Evolutionary conservation across 805 yeast species (phyloP), one percentile per base, ranked within the genome.

Genomic region (Candida xyloterini): DNA sequence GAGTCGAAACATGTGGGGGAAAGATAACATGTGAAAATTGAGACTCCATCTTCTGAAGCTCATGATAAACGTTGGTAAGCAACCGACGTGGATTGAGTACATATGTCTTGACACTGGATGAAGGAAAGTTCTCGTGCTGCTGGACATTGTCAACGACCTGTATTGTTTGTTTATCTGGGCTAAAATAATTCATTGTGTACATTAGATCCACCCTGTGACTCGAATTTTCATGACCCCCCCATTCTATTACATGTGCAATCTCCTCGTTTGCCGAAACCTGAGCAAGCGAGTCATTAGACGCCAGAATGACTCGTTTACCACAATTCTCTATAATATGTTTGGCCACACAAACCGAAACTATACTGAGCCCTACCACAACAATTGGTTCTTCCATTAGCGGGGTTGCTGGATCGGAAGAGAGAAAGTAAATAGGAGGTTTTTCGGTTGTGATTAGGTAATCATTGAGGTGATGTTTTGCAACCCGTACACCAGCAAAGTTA

Each of bases 181-280:
- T 30, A 15, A 49, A 33, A 21, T 44, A 40, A 13, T 33, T 30
- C 15, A 47, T 27, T 6, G 48, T 46, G 30, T 39, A 35, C 20
- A 40, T 33, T 6, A 45, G 20, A 35, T 48, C 52, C 2, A 43
- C 21, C 7, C 31, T 22, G 10, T 28, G 46, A 10, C 38, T 29
- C 4, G 14, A 22, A 13, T 40, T 30, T 11, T 28, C 32, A 3
- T 25, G n/a, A 16, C 44, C 33, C 23, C 42, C 38, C 20, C 35
- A 35, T 27, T 41, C 48, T 5, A 51, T 22, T 5, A 48, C 36
- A 38, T 51, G 55, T 9, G 40, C 46, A 7, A 30, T 28, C 20
- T 43, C 41, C 39, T 51, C 49, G 16, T 43, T 43, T 3, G 38
- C 31, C 18, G 35, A 23, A 4, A 39, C 34, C 15, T 43, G 45